These are phyloP conservation scores for Aurifilum marmelostoma DNA, from an alignment of 2,329 filamentous ascomycete species.

Conservation along the genomic window DNA sequence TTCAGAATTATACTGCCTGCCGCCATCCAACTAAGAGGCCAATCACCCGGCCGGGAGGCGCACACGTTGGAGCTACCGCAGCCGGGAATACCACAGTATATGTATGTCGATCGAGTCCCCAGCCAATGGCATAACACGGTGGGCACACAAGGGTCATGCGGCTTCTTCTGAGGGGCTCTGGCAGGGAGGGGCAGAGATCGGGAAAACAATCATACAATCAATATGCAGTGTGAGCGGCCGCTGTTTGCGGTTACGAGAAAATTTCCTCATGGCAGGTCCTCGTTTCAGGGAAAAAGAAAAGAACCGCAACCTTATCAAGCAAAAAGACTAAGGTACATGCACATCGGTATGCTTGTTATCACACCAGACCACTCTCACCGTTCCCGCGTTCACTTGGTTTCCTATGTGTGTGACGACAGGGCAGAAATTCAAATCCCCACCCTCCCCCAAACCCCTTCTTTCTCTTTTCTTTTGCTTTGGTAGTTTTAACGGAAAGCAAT, in stretches of 20 bases:
- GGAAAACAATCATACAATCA: too few species aligned
- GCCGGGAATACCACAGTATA: background rate
- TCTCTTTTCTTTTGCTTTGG: background rate
- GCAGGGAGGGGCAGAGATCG: background rate
- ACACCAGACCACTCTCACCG: too few species aligned
- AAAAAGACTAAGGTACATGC: too few species aligned
- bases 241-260: background rate
- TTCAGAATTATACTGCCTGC: too few species aligned
- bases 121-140: constrained; percentile 27
- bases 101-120: background rate
- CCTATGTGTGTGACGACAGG: too few species aligned
- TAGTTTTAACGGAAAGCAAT: background rate
- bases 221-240: background rate
- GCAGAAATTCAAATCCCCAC: too few species aligned
- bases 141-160: constrained; percentile 24
- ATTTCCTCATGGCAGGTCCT: background rate
- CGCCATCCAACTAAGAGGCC: background rate
- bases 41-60: constrained; percentile 9
- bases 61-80: background rate
- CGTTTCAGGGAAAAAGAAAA: background rate
- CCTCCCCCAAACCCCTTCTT: too few species aligned
- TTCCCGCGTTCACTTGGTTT: too few species aligned
- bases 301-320: too few species aligned
- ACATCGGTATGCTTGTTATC: too few species aligned
- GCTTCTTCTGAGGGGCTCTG: constrained; percentile 7